Percentiles rank a stretch among this genome's conserved stretches.
These are phyloP conservation scores for Clarireedia hainanense DNA, from an alignment of 2,329 filamentous ascomycete species.

Conservation along the genomic window DNA sequence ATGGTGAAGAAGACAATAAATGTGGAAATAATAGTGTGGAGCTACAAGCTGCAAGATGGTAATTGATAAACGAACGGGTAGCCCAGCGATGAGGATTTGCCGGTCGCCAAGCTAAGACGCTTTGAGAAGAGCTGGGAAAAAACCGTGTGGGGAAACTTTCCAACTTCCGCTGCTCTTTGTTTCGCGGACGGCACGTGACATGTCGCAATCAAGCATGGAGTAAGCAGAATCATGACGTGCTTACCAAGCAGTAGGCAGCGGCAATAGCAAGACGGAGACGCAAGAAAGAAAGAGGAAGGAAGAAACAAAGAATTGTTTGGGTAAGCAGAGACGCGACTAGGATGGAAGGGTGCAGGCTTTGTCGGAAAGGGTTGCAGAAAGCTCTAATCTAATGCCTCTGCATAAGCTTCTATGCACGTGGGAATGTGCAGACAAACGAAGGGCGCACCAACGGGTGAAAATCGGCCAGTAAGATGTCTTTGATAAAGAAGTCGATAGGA, in stretches of 20 bases:
- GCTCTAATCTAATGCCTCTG: neutral
- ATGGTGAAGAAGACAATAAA: constrained; percentile 3
- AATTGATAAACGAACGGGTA: neutral
- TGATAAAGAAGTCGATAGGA: neutral
- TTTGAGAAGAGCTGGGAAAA: neutral
- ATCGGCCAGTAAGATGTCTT: neutral
- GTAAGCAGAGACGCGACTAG: neutral
- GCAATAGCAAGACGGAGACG: neutral
- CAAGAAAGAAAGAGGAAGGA: neutral
- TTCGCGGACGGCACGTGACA: constrained; percentile 22
- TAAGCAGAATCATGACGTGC: constrained; percentile 1
- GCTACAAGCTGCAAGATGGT: constrained; percentile 2
- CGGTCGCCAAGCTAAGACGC: neutral
- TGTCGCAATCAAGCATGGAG: constrained; percentile 17
- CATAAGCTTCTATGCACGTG: neutral
- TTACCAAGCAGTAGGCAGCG: constrained; percentile 3
- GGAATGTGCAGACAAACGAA: neutral
- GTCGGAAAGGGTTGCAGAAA: no score
- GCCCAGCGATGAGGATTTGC: neutral
- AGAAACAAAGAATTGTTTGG: neutral
- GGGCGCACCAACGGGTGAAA: neutral
- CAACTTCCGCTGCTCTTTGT: neutral
- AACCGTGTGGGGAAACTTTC: neutral
- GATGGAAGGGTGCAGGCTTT: neutral
- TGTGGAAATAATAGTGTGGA: constrained; percentile 4